Conservation (phyloP, 257 asterid species). For the Salvia hispanica region DNA sequence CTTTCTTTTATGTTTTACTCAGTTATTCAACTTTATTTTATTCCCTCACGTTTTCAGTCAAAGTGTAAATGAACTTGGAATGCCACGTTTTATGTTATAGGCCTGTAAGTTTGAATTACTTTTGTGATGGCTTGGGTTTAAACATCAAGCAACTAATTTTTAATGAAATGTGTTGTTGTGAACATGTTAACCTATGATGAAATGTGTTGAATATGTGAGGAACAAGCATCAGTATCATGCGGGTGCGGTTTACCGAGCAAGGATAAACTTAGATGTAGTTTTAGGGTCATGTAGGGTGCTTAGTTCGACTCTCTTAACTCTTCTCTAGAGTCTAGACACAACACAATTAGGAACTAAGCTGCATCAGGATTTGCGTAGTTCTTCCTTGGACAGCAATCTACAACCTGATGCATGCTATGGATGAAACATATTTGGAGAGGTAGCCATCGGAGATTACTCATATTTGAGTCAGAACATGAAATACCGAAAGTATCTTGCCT, state of each 20-base stretch:
- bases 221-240: not conserved
- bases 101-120: not conserved
- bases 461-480: constrained; percentile 6
- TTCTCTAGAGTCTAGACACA: not conserved
- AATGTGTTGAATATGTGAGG: not conserved
- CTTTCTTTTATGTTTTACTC: no score
- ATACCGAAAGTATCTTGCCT: not conserved
- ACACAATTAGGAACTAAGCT: not conserved
- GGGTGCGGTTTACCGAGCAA: not conserved
- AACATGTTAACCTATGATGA: not conserved
- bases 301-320: not conserved
- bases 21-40: no score
- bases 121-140: not conserved
- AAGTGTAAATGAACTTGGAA: no score
- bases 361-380: not conserved
- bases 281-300: not conserved
- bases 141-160: not conserved
- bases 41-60: no score
- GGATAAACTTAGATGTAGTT: not conserved
- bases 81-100: no score
- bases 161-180: no score
- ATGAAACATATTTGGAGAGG: constrained; percentile 5
- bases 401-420: not conserved
- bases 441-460: not conserved
- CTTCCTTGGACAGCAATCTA: not conserved